A percentile compares a stretch with the other conserved stretches of the same genome.
These are phyloP conservation scores for Keithomyces neogunnii DNA, from an alignment of 2,329 filamentous ascomycete genomes.

Conservation along the genomic window DNA sequence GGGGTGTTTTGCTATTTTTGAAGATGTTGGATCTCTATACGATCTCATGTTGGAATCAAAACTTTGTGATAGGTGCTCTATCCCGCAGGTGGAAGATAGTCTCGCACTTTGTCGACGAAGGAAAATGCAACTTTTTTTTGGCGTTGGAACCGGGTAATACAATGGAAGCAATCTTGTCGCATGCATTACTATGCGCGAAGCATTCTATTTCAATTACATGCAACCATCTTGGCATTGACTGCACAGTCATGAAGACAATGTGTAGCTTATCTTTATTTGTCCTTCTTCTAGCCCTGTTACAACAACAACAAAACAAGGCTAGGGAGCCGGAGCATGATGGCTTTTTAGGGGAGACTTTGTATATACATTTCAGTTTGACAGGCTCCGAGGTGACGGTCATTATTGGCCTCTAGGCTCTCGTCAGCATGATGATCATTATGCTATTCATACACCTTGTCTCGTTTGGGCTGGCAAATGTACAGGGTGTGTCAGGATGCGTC, in stretches of 20 bases:
- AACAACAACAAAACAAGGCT: no score
- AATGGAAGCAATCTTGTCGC: background rate
- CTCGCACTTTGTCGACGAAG: no score
- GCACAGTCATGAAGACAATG: background rate
- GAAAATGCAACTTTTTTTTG: background rate
- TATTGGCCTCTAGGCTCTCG: background rate
- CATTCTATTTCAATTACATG: background rate
- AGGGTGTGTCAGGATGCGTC: background rate
- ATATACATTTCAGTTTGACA: background rate
- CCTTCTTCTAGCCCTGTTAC: background rate
- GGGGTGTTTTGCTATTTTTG: background rate
- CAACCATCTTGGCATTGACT: background rate
- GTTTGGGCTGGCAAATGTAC: background rate
- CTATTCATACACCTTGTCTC: background rate
- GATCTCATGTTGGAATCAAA: background rate
- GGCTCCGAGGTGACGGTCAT: background rate
- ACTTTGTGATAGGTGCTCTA: background rate
- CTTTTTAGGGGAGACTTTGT: background rate
- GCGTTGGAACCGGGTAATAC: background rate
- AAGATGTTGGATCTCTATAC: background rate
- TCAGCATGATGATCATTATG: no score
- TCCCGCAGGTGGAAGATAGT: no score
- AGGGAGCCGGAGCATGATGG: no score
- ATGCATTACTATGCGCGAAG: background rate
- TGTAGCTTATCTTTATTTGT: background rate